Percentiles rank a stretch among this genome's conserved stretches.
phyloP scores from a whole-genome alignment of 1,284 basidiomycete genomes.

The Naganishia sp. region DNA sequence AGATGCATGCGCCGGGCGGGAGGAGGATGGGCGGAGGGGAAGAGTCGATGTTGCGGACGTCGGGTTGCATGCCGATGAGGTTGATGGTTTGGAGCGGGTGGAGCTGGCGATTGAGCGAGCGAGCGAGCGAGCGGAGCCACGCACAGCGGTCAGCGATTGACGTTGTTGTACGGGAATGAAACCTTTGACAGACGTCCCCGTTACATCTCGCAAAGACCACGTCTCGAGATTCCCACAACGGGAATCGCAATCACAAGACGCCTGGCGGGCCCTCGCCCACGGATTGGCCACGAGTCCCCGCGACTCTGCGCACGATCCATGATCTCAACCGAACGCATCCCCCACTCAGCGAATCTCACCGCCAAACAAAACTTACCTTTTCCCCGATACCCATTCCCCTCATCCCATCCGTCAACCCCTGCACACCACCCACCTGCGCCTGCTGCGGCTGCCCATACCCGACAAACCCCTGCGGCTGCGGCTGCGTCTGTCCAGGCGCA shows the following conservation, averaged over 20 bases:
- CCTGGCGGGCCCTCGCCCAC: too few species aligned
- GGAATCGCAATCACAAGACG: too few species aligned
- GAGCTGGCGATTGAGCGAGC: slow-evolving; percentile 65
- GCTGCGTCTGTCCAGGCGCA: slow-evolving; percentile 27
- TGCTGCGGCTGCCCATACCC: slow-evolving; percentile 50
- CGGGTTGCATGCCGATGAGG: slow-evolving; percentile 83
- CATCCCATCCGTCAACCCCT: slow-evolving; percentile 51
- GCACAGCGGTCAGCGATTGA: background rate
- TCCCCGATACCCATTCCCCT: slow-evolving; percentile 38
- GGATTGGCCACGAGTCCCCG: too few species aligned
- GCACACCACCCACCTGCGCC: slow-evolving; percentile 42
- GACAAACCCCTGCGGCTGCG: slow-evolving; percentile 38
- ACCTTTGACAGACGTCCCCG: too few species aligned
- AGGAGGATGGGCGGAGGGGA: slow-evolving; percentile 87
- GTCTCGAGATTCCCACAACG: too few species aligned
- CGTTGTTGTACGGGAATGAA: too few species aligned
- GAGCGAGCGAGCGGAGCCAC: too few species aligned
- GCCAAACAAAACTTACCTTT: slow-evolving; percentile 12
- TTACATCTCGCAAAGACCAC: too few species aligned
- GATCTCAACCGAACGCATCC: too few species aligned
- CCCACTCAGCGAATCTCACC: too few species aligned
- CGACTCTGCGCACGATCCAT: too few species aligned
- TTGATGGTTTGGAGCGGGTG: slow-evolving; percentile 84
- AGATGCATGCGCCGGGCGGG: slow-evolving; percentile 66
- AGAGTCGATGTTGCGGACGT: slow-evolving; percentile 76